These are phyloP conservation scores for Limonium bicolor DNA, from an alignment of 148 eudicot genomes.

Conservation along the genomic window DNA sequence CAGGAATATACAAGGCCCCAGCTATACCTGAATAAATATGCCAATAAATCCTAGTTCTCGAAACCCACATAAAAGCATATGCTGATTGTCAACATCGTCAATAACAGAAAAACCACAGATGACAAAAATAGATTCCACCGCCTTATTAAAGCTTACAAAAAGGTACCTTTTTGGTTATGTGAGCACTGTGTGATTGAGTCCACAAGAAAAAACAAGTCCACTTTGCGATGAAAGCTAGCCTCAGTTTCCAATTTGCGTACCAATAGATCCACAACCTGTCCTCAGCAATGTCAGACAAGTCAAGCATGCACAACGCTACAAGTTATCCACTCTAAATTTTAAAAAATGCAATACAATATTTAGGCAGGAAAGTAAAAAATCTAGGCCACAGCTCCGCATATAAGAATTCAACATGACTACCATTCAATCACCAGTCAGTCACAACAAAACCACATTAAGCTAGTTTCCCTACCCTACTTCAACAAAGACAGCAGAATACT, in stretches of 20 bases:
- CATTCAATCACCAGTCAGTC: too few species aligned
- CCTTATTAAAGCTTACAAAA: neutral
- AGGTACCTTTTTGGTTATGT: conserved; percentile 72
- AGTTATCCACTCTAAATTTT: too few species aligned
- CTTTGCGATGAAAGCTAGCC: conserved; percentile 59
- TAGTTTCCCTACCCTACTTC: too few species aligned
- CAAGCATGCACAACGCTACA: too few species aligned
- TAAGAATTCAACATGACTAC: too few species aligned
- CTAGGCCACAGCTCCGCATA: too few species aligned
- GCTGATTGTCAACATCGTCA: neutral
- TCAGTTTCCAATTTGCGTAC: conserved; percentile 68
- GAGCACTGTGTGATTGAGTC: conserved; percentile 94
- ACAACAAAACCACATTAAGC: too few species aligned
- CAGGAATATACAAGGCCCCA: conserved; percentile 74
- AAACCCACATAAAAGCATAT: neutral
- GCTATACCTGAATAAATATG: conserved; percentile 42
- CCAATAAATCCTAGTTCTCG: neutral
- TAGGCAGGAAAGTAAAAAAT: too few species aligned
- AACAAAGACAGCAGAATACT: too few species aligned
- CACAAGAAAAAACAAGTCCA: conserved; percentile 83
- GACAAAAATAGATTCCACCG: neutral
- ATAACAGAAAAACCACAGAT: too few species aligned
- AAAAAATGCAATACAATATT: too few species aligned
- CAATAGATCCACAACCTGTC: conserved; percentile 83
- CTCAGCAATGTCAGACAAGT: conserved; percentile 1